phyloP scores from a whole-genome alignment of 805 yeast genomes.

The Teunomyces kruisii region DNA sequence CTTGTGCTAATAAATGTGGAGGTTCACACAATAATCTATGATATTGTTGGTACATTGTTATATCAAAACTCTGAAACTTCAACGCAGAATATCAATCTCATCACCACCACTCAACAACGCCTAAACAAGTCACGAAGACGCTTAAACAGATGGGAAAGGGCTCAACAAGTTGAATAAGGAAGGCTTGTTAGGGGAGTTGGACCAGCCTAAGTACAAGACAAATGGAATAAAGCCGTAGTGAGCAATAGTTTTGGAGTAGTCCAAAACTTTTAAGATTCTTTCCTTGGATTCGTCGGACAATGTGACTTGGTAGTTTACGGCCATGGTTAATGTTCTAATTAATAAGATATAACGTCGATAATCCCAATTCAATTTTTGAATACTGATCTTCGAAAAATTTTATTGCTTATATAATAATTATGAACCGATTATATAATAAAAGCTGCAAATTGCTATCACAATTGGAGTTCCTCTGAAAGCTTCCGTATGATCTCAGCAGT shows the following conservation, averaged over 20 bases:
- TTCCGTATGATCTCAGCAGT: slow-evolving; percentile 24
- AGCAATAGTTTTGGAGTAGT: slow-evolving; percentile 78
- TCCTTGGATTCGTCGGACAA: slow-evolving; percentile 61
- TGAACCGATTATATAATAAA: slow-evolving; percentile 8
- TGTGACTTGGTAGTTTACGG: slow-evolving; percentile 27
- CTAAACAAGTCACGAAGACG: neutral
- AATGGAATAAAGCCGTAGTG: slow-evolving; percentile 98
- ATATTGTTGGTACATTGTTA: no score
- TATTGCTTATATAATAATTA: slow-evolving; percentile 1
- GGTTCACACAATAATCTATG: no score
- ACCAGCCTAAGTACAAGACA: slow-evolving; percentile 77
- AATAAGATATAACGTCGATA: neutral
- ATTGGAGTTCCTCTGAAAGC: slow-evolving; percentile 18
- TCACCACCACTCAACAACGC: neutral
- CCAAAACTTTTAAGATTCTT: slow-evolving; percentile 80
- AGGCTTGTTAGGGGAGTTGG: slow-evolving; percentile 79
- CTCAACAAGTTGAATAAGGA: slow-evolving; percentile 72
- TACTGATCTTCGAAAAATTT: slow-evolving; percentile 2
- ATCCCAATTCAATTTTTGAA: neutral
- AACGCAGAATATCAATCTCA: neutral
- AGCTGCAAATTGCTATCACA: slow-evolving; percentile 8
- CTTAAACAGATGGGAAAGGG: slow-evolving; percentile 74
- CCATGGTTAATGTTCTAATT: slow-evolving; percentile 1
- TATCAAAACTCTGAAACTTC: no score
- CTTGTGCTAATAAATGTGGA: no score